Percentiles rank a stretch among this genome's conserved stretches.
Evolutionary conservation across 2,329 filamentous ascomycete species (phyloP).

Genomic region (Dothideomycetes sp.): DNA sequence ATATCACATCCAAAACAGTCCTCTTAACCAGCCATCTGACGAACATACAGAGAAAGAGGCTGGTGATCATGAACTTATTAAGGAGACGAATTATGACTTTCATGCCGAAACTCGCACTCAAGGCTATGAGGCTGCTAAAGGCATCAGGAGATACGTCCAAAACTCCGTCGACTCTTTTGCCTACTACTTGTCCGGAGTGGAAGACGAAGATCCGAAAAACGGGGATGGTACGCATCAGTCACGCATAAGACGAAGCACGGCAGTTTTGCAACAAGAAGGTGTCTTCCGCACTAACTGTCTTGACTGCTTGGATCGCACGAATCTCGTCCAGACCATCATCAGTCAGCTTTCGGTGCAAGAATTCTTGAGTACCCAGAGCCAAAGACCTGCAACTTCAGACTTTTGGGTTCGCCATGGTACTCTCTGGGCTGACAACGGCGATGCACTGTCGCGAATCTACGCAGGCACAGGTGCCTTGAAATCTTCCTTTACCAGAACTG

Average conservation of each 20-base stretch:
- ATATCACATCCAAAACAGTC: slow-evolving; percentile 64
- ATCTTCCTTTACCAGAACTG: slow-evolving; percentile 84
- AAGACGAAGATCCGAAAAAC: slow-evolving; percentile 41
- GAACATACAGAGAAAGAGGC: slow-evolving; percentile 13
- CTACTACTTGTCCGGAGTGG: slow-evolving; percentile 78
- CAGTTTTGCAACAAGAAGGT: slow-evolving; percentile 86
- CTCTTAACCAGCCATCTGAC: slow-evolving; percentile 49
- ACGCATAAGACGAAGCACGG: slow-evolving; percentile 40
- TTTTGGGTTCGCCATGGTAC: slow-evolving; percentile 90
- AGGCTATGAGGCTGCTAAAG: slow-evolving; percentile 83
- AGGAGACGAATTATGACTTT: slow-evolving; percentile 87
- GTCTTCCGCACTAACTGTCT: slow-evolving; percentile 93
- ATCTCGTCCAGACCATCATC: slow-evolving; percentile 90
- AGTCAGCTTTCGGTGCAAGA: slow-evolving; percentile 85
- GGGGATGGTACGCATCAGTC: slow-evolving; percentile 33
- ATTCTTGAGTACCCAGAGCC: slow-evolving; percentile 65
- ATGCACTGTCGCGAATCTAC: slow-evolving; percentile 88
- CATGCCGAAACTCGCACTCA: slow-evolving; percentile 86
- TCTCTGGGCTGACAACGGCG: slow-evolving; percentile 95
- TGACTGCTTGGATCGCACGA: slow-evolving; percentile 91
- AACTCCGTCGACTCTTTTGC: slow-evolving; percentile 77
- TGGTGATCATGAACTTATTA: slow-evolving; percentile 65
- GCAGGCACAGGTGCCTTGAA: slow-evolving; percentile 93
- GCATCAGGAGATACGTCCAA: slow-evolving; percentile 70
- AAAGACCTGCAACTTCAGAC: slow-evolving; percentile 57